Evolutionary conservation across 257 asterid species (phyloP).

Genomic region (Ballota nigra): DNA sequence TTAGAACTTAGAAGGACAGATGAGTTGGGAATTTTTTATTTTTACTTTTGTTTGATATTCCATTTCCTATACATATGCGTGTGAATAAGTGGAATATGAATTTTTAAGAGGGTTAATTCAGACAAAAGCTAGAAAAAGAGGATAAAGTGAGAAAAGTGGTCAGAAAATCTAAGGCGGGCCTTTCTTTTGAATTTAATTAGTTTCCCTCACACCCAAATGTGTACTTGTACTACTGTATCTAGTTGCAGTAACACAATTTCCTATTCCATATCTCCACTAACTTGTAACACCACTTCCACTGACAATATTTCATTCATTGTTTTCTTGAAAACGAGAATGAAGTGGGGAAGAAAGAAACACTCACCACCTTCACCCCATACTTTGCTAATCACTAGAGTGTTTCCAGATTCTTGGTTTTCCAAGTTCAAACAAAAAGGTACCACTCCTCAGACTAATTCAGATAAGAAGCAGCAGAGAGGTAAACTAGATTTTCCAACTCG

Average conservation of each 20-base stretch:
- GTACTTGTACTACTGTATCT: not conserved
- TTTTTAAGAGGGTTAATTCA: not conserved
- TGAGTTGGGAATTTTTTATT: too few relatives aligned
- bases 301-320: not conserved
- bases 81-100: not conserved
- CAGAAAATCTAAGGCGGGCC: slow-evolving; percentile 61
- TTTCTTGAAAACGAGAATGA: slow-evolving; percentile 33
- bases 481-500: slow-evolving; percentile 22
- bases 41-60: not conserved
- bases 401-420: slow-evolving; percentile 68
- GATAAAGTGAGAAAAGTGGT: slow-evolving; percentile 44
- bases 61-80: not conserved
- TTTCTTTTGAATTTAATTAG: slow-evolving; percentile 56
- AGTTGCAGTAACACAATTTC: slow-evolving; percentile 32
- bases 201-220: slow-evolving; percentile 5
- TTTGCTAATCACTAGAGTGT: slow-evolving; percentile 49
- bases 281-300: slow-evolving; percentile 33
- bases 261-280: slow-evolving; percentile 15
- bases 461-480: slow-evolving; percentile 28
- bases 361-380: slow-evolving; percentile 37
- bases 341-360: slow-evolving; percentile 43
- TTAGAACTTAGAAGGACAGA: too few relatives aligned
- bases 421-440: slow-evolving; percentile 50
- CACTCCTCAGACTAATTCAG: slow-evolving; percentile 15
- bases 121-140: slow-evolving; percentile 17